Percentiles rank a stretch among this genome's conserved stretches.
phyloP scores from a whole-genome alignment of 257 asterid genomes.

The Plectranthus barbatus region DNA sequence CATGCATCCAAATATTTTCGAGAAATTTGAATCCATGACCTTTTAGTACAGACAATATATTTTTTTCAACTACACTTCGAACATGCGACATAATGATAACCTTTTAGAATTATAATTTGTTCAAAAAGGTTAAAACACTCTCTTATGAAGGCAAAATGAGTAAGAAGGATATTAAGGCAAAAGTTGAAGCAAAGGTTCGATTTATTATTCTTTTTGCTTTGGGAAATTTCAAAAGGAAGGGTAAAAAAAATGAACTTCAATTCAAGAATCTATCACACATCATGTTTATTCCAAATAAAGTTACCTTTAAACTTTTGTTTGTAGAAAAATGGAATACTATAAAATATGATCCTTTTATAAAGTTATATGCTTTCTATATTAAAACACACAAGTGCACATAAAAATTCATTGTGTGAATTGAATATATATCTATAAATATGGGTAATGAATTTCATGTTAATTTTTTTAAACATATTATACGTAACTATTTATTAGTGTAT shows the following conservation, averaged over 20 bases:
- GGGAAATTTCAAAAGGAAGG: too few relatives aligned
- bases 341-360: neutral
- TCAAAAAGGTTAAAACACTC: neutral
- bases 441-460: neutral
- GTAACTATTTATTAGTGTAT: neutral
- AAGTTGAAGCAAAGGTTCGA: conserved; percentile 11
- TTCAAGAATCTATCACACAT: conserved; percentile 3
- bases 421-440: too few relatives aligned
- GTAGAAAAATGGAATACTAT: neutral
- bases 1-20: too few relatives aligned
- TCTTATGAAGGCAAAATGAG: neutral
- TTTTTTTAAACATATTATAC: too few relatives aligned
- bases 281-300: neutral
- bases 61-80: too few relatives aligned
- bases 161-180: neutral
- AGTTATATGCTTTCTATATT: neutral
- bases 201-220: conserved; percentile 6
- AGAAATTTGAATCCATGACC: too few relatives aligned
- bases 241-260: too few relatives aligned
- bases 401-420: too few relatives aligned
- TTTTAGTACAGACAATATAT: too few relatives aligned
- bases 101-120: neutral
- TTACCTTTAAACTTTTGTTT: neutral
- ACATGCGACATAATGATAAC: too few relatives aligned
- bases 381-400: too few relatives aligned